Evolutionary conservation across 2,329 filamentous ascomycete genomes (phyloP).

Genomic region (Emergomyces orientalis): DNA sequence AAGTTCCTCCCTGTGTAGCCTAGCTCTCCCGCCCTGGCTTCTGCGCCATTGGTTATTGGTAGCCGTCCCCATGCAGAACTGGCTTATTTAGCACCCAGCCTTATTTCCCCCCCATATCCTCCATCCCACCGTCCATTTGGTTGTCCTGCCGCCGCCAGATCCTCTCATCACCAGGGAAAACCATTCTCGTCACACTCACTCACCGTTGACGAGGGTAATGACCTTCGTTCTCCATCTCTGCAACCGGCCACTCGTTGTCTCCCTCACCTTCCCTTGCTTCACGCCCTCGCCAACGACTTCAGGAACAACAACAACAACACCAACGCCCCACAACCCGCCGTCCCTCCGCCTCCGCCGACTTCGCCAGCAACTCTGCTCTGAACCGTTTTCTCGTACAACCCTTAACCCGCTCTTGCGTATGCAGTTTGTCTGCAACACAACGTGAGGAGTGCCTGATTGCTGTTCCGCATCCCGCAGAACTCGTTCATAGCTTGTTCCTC

Average conservation of each 20-base stretch:
- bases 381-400: slow-evolving; percentile 2
- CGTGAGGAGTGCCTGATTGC: slow-evolving; percentile 2
- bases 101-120: neutral
- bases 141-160: neutral
- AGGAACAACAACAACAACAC: neutral
- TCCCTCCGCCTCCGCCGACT: neutral
- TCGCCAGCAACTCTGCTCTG: neutral
- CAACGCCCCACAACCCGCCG: neutral
- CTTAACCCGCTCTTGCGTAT: slow-evolving; percentile 1
- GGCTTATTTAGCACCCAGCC: slow-evolving; percentile 1
- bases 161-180: neutral
- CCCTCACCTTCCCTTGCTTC: slow-evolving; percentile 9
- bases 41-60: neutral
- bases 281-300: neutral
- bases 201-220: slow-evolving; percentile 10
- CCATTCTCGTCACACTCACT: neutral
- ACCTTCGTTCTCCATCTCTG: slow-evolving; percentile 4
- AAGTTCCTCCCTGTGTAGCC: neutral
- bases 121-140: neutral
- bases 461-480: neutral
- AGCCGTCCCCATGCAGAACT: neutral
- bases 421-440: neutral
- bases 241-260: slow-evolving; percentile 6
- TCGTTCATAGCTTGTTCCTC: neutral
- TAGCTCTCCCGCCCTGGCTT: neutral